Percentiles rank a stretch among this genome's conserved stretches.
Conservation (phyloP, 371 early-diverging fungal species). For the Zychaea mexicana region DNA sequence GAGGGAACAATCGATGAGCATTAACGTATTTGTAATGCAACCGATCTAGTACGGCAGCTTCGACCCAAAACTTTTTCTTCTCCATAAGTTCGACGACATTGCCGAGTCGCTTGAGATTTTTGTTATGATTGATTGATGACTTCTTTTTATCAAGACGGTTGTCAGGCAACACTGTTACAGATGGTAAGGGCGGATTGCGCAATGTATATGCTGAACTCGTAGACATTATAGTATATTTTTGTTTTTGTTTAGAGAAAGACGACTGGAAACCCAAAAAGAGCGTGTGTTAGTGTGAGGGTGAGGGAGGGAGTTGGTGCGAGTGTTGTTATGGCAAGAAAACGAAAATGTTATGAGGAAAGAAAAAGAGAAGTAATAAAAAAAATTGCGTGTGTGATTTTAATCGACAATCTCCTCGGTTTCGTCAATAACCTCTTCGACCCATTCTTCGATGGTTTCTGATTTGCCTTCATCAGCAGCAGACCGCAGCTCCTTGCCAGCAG, state of each 20-base stretch:
- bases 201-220: slow-evolving; percentile 22
- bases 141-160: slow-evolving; percentile 33
- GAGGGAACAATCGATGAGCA: slow-evolving; percentile 41
- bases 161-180: slow-evolving; percentile 14
- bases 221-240: neutral
- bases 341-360: no score
- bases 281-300: no score
- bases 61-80: slow-evolving; percentile 39
- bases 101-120: slow-evolving; percentile 19
- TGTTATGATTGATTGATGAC: slow-evolving; percentile 21
- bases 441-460: slow-evolving; percentile 78
- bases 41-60: slow-evolving; percentile 33
- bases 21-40: slow-evolving; percentile 38
- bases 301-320: no score
- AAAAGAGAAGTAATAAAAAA: neutral
- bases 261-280: no score
- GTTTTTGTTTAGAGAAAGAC: neutral
- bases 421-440: slow-evolving; percentile 78
- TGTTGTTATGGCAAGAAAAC: no score
- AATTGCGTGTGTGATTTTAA: slow-evolving; percentile 13
- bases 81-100: slow-evolving; percentile 18
- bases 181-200: slow-evolving; percentile 24
- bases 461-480: slow-evolving; percentile 53
- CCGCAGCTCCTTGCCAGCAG: slow-evolving; percentile 58
- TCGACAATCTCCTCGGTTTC: slow-evolving; percentile 51